A percentile compares a stretch with the other conserved stretches of the same genome.
phyloP scores from a whole-genome alignment of 1,284 basidiomycete genomes.

The Caloboletus inedulis region DNA sequence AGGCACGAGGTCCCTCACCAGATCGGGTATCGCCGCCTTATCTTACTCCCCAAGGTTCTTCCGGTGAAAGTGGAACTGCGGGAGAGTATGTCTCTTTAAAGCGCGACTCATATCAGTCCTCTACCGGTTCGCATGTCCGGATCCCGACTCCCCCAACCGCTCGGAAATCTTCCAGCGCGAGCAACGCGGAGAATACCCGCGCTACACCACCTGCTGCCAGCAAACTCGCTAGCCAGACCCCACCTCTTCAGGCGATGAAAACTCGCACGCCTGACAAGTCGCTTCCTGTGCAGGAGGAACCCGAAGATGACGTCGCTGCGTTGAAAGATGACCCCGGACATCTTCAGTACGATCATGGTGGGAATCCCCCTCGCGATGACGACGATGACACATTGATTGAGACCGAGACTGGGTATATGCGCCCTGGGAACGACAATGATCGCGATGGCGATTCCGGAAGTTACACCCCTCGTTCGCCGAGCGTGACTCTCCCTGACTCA shows the following conservation, averaged over 20 bases:
- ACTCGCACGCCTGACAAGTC: conserved; percentile 68
- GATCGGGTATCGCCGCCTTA: conserved; percentile 56
- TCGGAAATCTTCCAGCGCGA: conserved; percentile 37
- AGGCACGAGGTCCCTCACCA: conserved; percentile 38
- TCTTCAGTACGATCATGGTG: conserved; percentile 29
- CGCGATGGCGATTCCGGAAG: conserved; percentile 34
- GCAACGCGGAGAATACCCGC: conserved; percentile 38
- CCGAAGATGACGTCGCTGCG: conserved; percentile 56
- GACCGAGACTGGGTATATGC: conserved; percentile 36
- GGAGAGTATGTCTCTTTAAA: conserved; percentile 46
- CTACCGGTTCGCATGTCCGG: conserved; percentile 20
- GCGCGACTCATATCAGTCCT: conserved; percentile 44
- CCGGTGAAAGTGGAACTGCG: conserved; percentile 49
- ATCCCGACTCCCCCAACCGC: conserved; percentile 32
- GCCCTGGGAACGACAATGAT: conserved; percentile 33
- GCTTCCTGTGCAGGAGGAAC: conserved; percentile 73
- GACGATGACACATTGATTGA: conserved; percentile 51
- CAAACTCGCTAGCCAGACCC: conserved; percentile 51
- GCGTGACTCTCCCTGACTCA: conserved; percentile 51
- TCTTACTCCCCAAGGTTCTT: conserved; percentile 48
- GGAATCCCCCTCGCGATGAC: conserved; percentile 41
- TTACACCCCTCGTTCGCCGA: conserved; percentile 73
- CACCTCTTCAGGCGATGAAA: conserved; percentile 52
- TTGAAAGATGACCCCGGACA: conserved; percentile 28
- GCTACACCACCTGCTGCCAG: conserved; percentile 41